Conservation (phyloP, 176 grass and related monocot species). For the Alopecurus myosuroides region DNA sequence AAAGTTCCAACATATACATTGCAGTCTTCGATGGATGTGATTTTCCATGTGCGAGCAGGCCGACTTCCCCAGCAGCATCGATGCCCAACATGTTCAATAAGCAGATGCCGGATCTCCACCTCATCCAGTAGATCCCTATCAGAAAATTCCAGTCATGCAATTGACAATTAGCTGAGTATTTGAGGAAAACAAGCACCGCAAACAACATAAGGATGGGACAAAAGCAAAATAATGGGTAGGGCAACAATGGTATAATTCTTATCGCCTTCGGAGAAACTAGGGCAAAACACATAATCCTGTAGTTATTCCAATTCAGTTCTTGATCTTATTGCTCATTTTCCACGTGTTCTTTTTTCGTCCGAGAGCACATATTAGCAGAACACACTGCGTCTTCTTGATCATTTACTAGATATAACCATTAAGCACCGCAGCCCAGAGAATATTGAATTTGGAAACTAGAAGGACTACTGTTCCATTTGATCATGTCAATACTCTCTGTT, state of each 20-base stretch:
- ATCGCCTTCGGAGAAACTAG: background rate
- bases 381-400: background rate
- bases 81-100: slow-evolving; percentile 84
- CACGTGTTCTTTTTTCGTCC: background rate
- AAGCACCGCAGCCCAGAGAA: background rate
- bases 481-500: background rate
- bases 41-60: slow-evolving; percentile 82
- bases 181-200: background rate
- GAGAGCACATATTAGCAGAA: background rate
- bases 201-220: background rate
- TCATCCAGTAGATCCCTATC: slow-evolving; percentile 73
- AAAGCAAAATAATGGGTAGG: background rate
- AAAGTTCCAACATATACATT: slow-evolving; percentile 85
- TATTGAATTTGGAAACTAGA: background rate
- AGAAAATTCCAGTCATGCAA: slow-evolving; percentile 33
- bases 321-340: background rate
- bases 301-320: background rate
- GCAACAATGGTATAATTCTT: background rate
- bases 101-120: slow-evolving; percentile 78
- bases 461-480: background rate
- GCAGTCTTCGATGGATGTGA: slow-evolving; percentile 70
- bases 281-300: background rate
- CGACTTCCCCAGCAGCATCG: slow-evolving; percentile 86
- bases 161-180: background rate
- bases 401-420: background rate